A percentile compares a stretch with the other conserved stretches of the same genome.
These are phyloP conservation scores for Brassica nigra DNA, from an alignment of 345 rosid species.

Conservation along the genomic window DNA sequence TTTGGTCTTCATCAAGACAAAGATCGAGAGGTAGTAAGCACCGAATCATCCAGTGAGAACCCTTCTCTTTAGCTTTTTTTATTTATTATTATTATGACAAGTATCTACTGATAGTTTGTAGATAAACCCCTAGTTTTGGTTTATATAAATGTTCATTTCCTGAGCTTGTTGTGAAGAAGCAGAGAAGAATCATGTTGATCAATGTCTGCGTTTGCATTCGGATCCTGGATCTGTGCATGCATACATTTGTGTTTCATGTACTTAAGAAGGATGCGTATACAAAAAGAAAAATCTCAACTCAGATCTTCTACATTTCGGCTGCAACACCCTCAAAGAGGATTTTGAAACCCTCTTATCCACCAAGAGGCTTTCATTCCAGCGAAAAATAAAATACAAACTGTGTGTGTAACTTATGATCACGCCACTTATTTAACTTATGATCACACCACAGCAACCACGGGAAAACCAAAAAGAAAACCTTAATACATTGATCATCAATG, in stretches of 20 bases:
- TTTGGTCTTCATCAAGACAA: conserved; percentile 37
- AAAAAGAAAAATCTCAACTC: conserved; percentile 8
- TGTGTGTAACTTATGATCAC: conserved; percentile 28
- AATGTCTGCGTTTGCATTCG: not conserved
- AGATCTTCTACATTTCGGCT: conserved; percentile 1
- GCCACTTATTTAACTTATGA: conserved; percentile 26
- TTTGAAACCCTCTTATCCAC: conserved; percentile 27
- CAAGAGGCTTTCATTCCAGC: conserved; percentile 12
- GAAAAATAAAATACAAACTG: not conserved
- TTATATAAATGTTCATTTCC: not conserved
- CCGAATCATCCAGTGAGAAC: conserved; percentile 20
- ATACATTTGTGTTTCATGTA: conserved; percentile 27
- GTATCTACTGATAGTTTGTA: conserved; percentile 18
- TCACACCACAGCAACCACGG: conserved; percentile 18
- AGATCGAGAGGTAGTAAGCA: conserved; percentile 31
- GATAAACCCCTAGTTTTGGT: conserved; percentile 29
- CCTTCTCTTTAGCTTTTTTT: not conserved
- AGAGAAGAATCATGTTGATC: conserved; percentile 5
- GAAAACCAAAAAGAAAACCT: not conserved
- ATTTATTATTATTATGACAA: not conserved
- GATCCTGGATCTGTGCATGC: conserved; percentile 3
- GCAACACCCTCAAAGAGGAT: not conserved
- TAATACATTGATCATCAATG: conserved; percentile 38
- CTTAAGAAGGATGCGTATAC: conserved; percentile 19
- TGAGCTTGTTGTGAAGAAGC: conserved; percentile 19